Conservation (phyloP, 805 yeast genomes). For the Myxozyma lipomycoides region DNA sequence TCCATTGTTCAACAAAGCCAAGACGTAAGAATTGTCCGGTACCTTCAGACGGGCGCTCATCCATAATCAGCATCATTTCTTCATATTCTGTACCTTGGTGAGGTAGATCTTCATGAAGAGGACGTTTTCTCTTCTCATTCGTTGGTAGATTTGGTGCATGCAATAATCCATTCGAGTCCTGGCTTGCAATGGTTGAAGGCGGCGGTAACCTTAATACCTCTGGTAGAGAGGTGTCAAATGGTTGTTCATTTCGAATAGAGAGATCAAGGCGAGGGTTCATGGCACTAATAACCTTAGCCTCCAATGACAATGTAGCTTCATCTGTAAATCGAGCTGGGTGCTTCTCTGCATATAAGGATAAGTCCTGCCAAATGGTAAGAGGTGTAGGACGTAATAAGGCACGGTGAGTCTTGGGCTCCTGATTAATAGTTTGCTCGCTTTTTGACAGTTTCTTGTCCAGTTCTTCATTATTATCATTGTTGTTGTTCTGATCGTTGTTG, state of each 20-base stretch:
- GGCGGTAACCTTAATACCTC: background rate
- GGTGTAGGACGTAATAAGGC: slow-evolving; percentile 78
- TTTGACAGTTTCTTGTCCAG: background rate
- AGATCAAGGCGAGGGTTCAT: slow-evolving; percentile 75
- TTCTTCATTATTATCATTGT: background rate
- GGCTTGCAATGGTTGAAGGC: slow-evolving; percentile 1
- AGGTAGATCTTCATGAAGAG: slow-evolving; percentile 62
- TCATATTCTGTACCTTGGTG: slow-evolving; percentile 80
- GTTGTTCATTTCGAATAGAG: slow-evolving; percentile 54
- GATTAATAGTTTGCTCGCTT: background rate
- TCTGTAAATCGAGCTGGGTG: slow-evolving; percentile 67
- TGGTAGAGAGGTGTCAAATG: slow-evolving; percentile 28
- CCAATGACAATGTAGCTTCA: slow-evolving; percentile 71
- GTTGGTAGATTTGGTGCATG: slow-evolving; percentile 33
- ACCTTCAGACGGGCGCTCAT: slow-evolving; percentile 45
- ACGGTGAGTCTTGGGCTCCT: slow-evolving; percentile 67
- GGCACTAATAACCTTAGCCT: slow-evolving; percentile 76
- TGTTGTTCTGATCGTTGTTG: background rate
- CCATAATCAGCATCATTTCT: slow-evolving; percentile 74
- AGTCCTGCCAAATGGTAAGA: slow-evolving; percentile 75
- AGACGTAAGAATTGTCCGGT: slow-evolving; percentile 74
- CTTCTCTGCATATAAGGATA: slow-evolving; percentile 71
- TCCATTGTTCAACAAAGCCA: slow-evolving; percentile 81
- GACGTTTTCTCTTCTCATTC: slow-evolving; percentile 41
- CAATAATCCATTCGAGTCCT: slow-evolving; percentile 12